Evolutionary conservation across 1,284 basidiomycete species (phyloP).

Genomic region (Ganoderma sinense): DNA sequence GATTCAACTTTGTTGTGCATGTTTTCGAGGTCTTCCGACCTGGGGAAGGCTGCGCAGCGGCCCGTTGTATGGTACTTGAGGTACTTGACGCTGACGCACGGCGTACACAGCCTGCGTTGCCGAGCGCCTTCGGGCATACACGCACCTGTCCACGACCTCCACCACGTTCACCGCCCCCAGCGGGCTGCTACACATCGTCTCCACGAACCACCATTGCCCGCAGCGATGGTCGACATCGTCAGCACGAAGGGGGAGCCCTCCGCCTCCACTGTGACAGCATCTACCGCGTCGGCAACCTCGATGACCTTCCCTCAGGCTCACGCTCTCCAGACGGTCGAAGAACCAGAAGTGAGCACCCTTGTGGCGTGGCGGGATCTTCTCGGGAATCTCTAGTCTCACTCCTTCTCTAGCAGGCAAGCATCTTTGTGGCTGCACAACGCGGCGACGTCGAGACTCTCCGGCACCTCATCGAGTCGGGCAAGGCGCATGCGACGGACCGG

Average conservation of each 20-base stretch:
- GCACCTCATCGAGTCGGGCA: slow-evolving; percentile 76
- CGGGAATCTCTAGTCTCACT: slow-evolving; percentile 4
- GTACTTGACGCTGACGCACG: no score
- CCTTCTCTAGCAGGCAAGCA: slow-evolving; percentile 49
- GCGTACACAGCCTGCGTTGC: slow-evolving; percentile 7
- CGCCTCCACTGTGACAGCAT: slow-evolving; percentile 37
- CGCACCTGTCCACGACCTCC: slow-evolving; percentile 11
- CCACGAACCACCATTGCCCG: slow-evolving; percentile 16
- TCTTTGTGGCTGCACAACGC: slow-evolving; percentile 89
- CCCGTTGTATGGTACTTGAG: background rate
- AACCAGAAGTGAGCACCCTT: slow-evolving; percentile 40
- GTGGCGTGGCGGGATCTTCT: background rate
- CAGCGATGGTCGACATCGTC: slow-evolving; percentile 39
- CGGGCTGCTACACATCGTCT: slow-evolving; percentile 15
- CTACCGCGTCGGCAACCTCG: slow-evolving; percentile 39
- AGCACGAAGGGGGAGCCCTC: slow-evolving; percentile 42
- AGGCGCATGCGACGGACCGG: slow-evolving; percentile 79
- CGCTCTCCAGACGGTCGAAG: slow-evolving; percentile 39
- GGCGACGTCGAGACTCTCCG: slow-evolving; percentile 81
- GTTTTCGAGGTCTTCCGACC: no score
- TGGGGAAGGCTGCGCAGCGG: no score
- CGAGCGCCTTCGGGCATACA: background rate
- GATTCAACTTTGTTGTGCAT: background rate
- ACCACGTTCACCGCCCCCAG: slow-evolving; percentile 31
- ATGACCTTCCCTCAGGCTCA: slow-evolving; percentile 39